Base-by-base conservation (phyloP, 306 rosid genomes). In the Vigna trinervia region DNA sequence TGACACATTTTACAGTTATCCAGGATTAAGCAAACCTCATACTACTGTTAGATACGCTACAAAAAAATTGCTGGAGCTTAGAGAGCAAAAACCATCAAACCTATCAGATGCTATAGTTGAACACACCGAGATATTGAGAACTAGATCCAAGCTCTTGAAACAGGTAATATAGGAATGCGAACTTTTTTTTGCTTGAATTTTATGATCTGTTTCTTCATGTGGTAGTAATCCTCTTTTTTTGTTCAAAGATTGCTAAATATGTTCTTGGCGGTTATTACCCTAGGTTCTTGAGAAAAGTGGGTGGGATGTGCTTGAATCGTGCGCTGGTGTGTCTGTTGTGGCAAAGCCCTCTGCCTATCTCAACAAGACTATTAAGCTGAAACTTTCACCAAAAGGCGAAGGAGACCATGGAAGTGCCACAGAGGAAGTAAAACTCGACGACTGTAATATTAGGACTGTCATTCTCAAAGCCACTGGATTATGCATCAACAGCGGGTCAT, bases 11-110 rank as follows among this genome's bases (percentile, higher is more conserved):
- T 28, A 86, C 68, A 89, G 88, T 85, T 92, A 85, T 83, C 90
- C 96, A 32, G 97, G 99, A 57, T 83, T 92, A 85, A 87, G 86
- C 86, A 87, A 81, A 72, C 99, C 99, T 79, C 99, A 95, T 71
- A 77, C 81, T 80, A 95, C 99, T 28, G 86, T 88, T 73, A 95
- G 84, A 90, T 92, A 95, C 78, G 97, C 98, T 57, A 52, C 89
- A 54, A 95, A 90, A 87, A 95, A 92, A 85, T 82, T 95, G 85
- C 82, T 95, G 78, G 88, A 84, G 83, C 86, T 88, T 30, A 78
- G 89, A 78, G 91, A 77, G 86, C 85, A 76, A 84, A 89, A 90
- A 63, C 78, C 96, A 45, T 90, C 90, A 66, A 87, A 73, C 57
- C 80, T 95, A 19, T 81, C 88, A 84, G 89, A 91, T 76, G 89